phyloP scores from a whole-genome alignment of 768 basidiomycete species.

The Lyophyllum atratum region DNA sequence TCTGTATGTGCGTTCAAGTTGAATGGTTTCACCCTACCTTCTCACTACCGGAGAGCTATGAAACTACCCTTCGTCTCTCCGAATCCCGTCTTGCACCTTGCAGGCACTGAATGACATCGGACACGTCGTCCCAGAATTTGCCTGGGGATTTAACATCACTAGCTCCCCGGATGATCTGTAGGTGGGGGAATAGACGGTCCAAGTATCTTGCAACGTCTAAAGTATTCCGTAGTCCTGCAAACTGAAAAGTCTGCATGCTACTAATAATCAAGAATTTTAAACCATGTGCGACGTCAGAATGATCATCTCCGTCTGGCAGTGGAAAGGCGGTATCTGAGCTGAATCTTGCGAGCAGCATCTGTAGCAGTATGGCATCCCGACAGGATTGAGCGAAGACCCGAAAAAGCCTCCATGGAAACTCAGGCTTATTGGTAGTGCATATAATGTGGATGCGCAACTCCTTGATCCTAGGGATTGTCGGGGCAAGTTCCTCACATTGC shows the following conservation, averaged over 20 bases:
- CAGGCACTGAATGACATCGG: background rate
- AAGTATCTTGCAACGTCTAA: background rate
- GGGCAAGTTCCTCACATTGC: no score
- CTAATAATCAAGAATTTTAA: background rate
- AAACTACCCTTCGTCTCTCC: background rate
- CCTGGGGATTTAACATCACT: background rate
- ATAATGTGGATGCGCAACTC: no score
- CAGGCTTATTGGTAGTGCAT: no score
- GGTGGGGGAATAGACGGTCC: background rate
- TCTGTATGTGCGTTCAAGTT: no score
- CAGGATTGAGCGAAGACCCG: no score
- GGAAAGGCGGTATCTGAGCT: no score
- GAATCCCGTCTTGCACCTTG: background rate
- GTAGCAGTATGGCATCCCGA: no score
- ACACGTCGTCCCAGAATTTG: background rate
- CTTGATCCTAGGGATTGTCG: no score
- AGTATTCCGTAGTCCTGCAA: background rate
- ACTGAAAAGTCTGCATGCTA: background rate
- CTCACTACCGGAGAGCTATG: no score
- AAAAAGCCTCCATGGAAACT: no score
- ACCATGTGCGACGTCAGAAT: background rate
- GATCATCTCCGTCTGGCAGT: background rate
- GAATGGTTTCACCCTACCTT: no score
- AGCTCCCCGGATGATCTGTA: background rate
- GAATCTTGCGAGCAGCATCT: no score